Conservation (phyloP, 768 basidiomycete genomes). For the Podaxis pistillaris region DNA sequence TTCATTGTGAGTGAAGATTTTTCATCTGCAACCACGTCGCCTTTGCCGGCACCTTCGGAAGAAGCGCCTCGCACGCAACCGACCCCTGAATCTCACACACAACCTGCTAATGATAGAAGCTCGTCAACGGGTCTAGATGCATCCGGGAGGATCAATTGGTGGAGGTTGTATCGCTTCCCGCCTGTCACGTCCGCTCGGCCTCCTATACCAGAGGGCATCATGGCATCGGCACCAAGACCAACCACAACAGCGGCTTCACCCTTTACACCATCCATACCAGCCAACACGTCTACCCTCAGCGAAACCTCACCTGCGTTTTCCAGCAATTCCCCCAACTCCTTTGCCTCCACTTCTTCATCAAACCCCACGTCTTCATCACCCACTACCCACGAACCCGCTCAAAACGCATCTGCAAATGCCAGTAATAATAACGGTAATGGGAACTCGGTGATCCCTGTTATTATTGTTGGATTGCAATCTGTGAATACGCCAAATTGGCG, state of each 20-base stretch:
- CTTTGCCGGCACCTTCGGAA: neutral
- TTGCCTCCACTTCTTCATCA: slow-evolving; percentile 14
- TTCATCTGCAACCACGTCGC: slow-evolving; percentile 1
- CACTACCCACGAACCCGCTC: slow-evolving; percentile 12
- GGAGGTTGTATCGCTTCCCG: slow-evolving; percentile 82
- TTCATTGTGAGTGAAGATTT: neutral
- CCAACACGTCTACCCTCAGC: neutral
- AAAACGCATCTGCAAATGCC: neutral
- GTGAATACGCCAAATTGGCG: slow-evolving; percentile 46
- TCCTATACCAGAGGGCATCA: neutral
- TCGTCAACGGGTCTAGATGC: slow-evolving; percentile 25
- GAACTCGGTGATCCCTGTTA: slow-evolving; percentile 72
- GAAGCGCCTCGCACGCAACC: neutral
- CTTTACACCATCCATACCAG: slow-evolving; percentile 3
- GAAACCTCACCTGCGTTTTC: neutral
- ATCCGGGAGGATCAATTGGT: slow-evolving; percentile 66
- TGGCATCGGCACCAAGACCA: slow-evolving; percentile 7
- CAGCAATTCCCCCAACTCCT: neutral
- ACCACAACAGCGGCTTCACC: neutral
- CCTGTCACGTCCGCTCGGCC: slow-evolving; percentile 44
- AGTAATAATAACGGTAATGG: slow-evolving; percentile 4
- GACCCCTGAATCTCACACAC: neutral
- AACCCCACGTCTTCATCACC: slow-evolving; percentile 10
- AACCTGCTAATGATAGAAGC: neutral
- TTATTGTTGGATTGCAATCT: slow-evolving; percentile 80